Conservation (phyloP, 495 filamentous ascomycete species). For the Chaetomium fimeti region DNA sequence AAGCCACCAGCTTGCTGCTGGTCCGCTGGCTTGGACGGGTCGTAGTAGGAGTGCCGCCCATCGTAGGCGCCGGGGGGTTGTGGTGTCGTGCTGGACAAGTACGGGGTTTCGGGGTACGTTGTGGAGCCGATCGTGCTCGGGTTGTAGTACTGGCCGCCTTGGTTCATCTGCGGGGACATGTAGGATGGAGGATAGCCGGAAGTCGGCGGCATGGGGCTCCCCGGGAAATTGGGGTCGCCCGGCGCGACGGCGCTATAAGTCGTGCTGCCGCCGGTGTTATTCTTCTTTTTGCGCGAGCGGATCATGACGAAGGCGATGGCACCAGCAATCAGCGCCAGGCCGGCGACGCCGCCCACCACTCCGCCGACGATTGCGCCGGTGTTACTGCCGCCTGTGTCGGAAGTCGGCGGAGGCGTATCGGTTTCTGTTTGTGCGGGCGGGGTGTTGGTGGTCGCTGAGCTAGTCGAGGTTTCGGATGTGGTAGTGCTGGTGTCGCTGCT, state of each 20-base stretch:
- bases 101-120: conserved; percentile 8
- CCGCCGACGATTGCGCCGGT: conserved; percentile 34
- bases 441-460: conserved; percentile 6
- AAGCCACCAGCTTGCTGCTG: conserved; percentile 4
- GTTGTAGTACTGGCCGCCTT: conserved; percentile 15
- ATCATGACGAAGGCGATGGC: conserved; percentile 26
- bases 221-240: conserved; percentile 15
- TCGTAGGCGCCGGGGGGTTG: conserved; percentile 10
- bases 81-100: conserved; percentile 6
- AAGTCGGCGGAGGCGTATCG: not conserved
- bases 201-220: not conserved
- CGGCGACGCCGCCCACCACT: conserved; percentile 33
- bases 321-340: conserved; percentile 25
- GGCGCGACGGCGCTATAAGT: conserved; percentile 26
- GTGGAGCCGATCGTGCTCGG: not conserved
- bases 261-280: conserved; percentile 4
- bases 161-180: conserved; percentile 21
- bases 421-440: conserved; percentile 6
- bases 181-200: conserved; percentile 12
- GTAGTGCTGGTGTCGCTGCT: conserved; percentile 6
- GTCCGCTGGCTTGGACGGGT: conserved; percentile 17
- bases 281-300: conserved; percentile 26
- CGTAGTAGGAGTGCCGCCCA: conserved; percentile 25
- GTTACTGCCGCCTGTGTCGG: conserved; percentile 21
- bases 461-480: conserved; percentile 6